Conservation (phyloP, 2,329 filamentous ascomycete species). For the Rutstroemia sp. region DNA sequence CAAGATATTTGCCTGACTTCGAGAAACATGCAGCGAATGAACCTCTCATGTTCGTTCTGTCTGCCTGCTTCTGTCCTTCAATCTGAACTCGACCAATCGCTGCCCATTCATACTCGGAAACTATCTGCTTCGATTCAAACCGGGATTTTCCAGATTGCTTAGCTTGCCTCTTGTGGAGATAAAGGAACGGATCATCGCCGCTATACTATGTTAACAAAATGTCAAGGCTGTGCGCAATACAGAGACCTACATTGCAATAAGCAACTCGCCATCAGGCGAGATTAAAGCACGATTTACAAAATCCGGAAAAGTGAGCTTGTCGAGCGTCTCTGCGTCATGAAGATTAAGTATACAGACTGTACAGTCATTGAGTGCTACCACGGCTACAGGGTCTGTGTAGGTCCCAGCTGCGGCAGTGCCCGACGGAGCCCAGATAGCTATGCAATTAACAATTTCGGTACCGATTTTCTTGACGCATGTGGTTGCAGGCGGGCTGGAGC, state of each 20-base stretch:
- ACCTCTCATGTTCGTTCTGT: slow-evolving; percentile 49
- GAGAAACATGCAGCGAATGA: slow-evolving; percentile 78
- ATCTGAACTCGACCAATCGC: slow-evolving; percentile 45
- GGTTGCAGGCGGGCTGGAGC: slow-evolving; percentile 13
- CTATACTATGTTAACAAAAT: background rate
- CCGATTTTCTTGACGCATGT: slow-evolving; percentile 44
- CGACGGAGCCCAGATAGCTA: slow-evolving; percentile 53
- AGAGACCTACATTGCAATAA: slow-evolving; percentile 64
- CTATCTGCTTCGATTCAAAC: slow-evolving; percentile 20
- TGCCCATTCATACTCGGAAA: slow-evolving; percentile 41
- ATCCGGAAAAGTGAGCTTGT: slow-evolving; percentile 67
- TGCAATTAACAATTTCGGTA: slow-evolving; percentile 56
- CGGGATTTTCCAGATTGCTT: slow-evolving; percentile 15
- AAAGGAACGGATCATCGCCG: slow-evolving; percentile 71
- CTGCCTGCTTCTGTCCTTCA: slow-evolving; percentile 48
- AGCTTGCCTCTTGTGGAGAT: slow-evolving; percentile 60
- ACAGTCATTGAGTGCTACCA: slow-evolving; percentile 85
- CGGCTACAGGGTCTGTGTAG: slow-evolving; percentile 52
- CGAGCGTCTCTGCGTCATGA: slow-evolving; percentile 57
- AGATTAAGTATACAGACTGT: slow-evolving; percentile 81
- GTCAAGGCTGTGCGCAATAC: background rate
- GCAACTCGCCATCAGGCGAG: slow-evolving; percentile 74
- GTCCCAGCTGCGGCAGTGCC: slow-evolving; percentile 29
- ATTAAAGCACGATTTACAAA: slow-evolving; percentile 93
- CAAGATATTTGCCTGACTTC: slow-evolving; percentile 60